A percentile compares a stretch with the other conserved stretches of the same genome.
phyloP scores from a whole-genome alignment of 345 rosid species.

The Cochlearia excelsa region DNA sequence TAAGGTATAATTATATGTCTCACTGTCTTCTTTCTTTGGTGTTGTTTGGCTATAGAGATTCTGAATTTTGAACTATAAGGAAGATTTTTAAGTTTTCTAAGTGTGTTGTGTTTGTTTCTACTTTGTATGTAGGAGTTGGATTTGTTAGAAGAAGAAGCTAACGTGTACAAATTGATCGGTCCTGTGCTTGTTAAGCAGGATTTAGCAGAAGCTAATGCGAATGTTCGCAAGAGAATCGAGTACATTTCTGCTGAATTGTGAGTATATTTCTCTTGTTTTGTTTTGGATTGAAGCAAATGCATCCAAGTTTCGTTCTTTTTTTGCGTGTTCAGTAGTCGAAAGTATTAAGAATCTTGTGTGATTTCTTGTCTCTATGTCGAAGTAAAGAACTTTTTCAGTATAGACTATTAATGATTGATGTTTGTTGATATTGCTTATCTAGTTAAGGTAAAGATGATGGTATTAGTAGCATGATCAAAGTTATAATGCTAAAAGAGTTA shows the following conservation, averaged over 20 bases:
- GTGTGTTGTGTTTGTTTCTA: conserved; percentile 15
- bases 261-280: conserved; percentile 7
- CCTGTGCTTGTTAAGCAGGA: conserved; percentile 97
- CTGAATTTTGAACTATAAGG: not conserved
- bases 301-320: conserved; percentile 4
- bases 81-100: not conserved
- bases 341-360: too few relatives aligned
- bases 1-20: conserved; percentile 42
- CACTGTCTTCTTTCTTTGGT: conserved; percentile 1
- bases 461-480: too few relatives aligned
- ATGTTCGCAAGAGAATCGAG: conserved; percentile 88
- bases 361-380: too few relatives aligned
- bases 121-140: conserved; percentile 59
- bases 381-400: not conserved
- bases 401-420: too few relatives aligned
- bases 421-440: too few relatives aligned
- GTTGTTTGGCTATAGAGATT: conserved; percentile 1
- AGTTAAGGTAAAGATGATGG: not conserved
- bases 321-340: too few relatives aligned
- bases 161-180: conserved; percentile 90
- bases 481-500: not conserved
- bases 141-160: conserved; percentile 79
- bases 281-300: conserved; percentile 3
- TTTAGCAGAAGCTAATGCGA: conserved; percentile 94
- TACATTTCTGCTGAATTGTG: conserved; percentile 92